A percentile compares a stretch with the other conserved stretches of the same genome.
phyloP scores from a whole-genome alignment of 345 rosid genomes.

The Eucalyptus erythrocorys region DNA sequence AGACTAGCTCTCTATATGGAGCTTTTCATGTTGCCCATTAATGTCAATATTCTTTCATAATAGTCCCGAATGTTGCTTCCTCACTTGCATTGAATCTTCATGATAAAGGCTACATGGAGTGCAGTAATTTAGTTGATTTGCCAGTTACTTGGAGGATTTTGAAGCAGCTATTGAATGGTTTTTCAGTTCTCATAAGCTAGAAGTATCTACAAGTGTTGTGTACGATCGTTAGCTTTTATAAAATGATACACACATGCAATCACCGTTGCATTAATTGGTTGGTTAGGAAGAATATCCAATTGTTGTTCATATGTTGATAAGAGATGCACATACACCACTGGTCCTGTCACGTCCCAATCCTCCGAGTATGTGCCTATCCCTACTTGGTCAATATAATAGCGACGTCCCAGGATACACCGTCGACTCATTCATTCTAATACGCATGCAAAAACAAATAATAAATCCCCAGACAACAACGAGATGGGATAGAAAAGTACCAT shows the following conservation, averaged over 20 bases:
- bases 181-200: not conserved
- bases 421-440: too few species aligned
- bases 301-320: not conserved
- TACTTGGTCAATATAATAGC: too few species aligned
- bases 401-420: too few species aligned
- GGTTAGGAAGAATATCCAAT: not conserved
- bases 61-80: not conserved
- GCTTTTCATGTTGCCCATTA: not conserved
- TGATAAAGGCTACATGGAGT: not conserved
- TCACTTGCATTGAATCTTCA: not conserved
- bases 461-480: too few species aligned
- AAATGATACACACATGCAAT: not conserved
- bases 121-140: not conserved
- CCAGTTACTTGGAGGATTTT: not conserved
- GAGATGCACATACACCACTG: not conserved
- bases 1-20: not conserved
- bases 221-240: not conserved
- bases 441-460: too few species aligned
- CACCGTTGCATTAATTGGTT: not conserved
- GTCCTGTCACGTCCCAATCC: not conserved
- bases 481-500: too few species aligned
- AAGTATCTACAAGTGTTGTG: not conserved
- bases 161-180: not conserved
- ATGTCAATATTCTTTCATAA: not conserved
- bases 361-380: too few species aligned